Conservation (phyloP, 768 basidiomycete genomes). For the Macrolepiota fuliginosa region DNA sequence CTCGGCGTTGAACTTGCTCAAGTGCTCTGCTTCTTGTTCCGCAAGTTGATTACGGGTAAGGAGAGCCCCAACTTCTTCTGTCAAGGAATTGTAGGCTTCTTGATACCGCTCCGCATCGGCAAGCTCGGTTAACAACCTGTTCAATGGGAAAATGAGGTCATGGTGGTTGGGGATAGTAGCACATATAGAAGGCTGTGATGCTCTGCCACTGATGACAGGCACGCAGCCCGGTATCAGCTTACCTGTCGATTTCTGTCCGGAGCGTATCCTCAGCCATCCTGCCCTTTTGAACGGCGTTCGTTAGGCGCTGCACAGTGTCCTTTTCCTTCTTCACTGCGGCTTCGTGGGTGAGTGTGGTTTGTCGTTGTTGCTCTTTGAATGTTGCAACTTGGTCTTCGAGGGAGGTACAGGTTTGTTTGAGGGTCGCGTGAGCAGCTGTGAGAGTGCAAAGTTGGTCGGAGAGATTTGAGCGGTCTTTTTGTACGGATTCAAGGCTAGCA, state of each 20-base stretch:
- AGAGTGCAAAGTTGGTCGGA: constrained; percentile 24
- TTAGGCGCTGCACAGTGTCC: constrained; percentile 45
- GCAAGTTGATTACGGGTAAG: constrained; percentile 72
- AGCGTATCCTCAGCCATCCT: constrained; percentile 69
- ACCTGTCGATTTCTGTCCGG: constrained; percentile 68
- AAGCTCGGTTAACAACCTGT: constrained; percentile 48
- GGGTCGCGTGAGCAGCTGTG: constrained; percentile 1
- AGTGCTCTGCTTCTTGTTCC: constrained; percentile 72
- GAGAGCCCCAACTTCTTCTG: constrained; percentile 62
- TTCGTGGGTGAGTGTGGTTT: constrained; percentile 30
- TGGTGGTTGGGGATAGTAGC: neutral
- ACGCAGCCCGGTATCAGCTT: constrained; percentile 24
- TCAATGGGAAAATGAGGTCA: constrained; percentile 5
- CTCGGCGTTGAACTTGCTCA: constrained; percentile 82
- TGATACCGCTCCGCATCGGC: constrained; percentile 62
- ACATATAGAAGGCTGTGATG: neutral
- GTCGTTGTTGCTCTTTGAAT: constrained; percentile 18
- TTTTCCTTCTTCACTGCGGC: constrained; percentile 42
- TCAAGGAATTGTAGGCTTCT: constrained; percentile 65
- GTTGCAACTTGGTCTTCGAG: constrained; percentile 20
- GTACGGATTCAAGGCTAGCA: constrained; percentile 37
- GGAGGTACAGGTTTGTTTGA: constrained; percentile 18
- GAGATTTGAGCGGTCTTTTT: constrained; percentile 33
- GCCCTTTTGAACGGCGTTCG: constrained; percentile 48
- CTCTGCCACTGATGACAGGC: neutral